Conservation (phyloP, 106 monocot genomes). For the Xerophyta viscosa region DNA sequence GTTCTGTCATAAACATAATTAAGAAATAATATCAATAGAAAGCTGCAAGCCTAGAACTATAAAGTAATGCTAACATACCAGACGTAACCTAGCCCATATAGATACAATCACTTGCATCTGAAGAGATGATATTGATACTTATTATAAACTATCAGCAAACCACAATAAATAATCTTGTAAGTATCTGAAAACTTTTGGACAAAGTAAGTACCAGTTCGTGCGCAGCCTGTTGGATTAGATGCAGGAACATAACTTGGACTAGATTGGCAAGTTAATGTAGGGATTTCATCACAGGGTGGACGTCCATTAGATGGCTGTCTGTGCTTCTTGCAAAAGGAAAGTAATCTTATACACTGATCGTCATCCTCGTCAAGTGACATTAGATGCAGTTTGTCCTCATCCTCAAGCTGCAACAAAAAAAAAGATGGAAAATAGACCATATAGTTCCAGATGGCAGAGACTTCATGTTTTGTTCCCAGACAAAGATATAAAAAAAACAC, state of each 20-base stretch:
- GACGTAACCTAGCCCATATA: no score
- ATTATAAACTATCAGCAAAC: no score
- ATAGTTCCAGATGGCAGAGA: no score
- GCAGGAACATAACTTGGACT: constrained; percentile 27
- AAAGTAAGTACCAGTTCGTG: constrained; percentile 56
- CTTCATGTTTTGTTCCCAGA: no score
- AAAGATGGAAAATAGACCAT: no score
- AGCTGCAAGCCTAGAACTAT: no score
- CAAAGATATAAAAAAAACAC: no score
- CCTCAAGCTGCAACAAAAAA: constrained; percentile 62
- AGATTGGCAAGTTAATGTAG: constrained; percentile 17
- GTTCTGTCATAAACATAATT: constrained; percentile 43
- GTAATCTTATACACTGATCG: constrained; percentile 71
- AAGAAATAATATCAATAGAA: constrained; percentile 2
- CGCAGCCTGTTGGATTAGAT: constrained; percentile 77
- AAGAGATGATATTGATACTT: no score
- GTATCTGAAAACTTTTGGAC: no score
- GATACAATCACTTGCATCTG: no score
- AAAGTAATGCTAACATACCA: no score
- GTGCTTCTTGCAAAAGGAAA: constrained; percentile 96
- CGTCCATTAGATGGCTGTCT: constrained; percentile 60
- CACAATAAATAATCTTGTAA: no score
- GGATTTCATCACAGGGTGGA: constrained; percentile 25
- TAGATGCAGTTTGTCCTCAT: constrained; percentile 68
- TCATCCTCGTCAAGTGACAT: constrained; percentile 85